Evolutionary conservation across 352 stramenopile species (phyloP), one percentile per base, ranked within the genome.

Genomic region (Plasmopara viticola): DNA sequence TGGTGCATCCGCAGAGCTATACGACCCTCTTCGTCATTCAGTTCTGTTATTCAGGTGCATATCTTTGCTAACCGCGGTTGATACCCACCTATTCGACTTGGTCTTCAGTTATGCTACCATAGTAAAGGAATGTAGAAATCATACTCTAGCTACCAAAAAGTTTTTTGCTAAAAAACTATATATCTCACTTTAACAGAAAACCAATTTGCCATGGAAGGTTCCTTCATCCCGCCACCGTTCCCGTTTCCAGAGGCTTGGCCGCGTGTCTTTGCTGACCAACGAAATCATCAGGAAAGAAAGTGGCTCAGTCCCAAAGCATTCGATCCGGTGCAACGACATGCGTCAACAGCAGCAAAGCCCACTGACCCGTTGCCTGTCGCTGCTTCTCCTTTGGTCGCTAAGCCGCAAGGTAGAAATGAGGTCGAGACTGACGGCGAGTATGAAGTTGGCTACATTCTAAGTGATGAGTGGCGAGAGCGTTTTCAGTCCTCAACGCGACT

Each of bases 241-340:
- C 82, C 82, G 57, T 89, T 93, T 56, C 78, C 77, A 14, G 72
- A 87, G 49, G 66, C 56, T 34, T 93, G 82, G 82, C 58, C 67
- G 40, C 42, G 51, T 37, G 40, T 90, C 20, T 74, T 82, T 35
- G 39, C 51, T 0, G 50, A 67, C 38, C 60, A 73, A 37, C 58
- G 61, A 37, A 58, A 66, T 25, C 31, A 15, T 5, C 64, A 77
- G 18, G 56, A 51, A 29, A 48, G 39, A 18, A 49, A 28, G 14
- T 92, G 82, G 82, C 66, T 93, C 15, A 79, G 58, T 9, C 72
- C 77, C 0, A 57, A 30, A 9, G 70, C 57, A 0, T 53, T 56
- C n/a, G 7, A 3, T 10, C 29, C 35, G 28, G 40, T 42, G 30
- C 33, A 47, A 44, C 49, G 37, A 17, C 30, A 33, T 9, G 41